Base-by-base conservation (phyloP, 2,329 filamentous ascomycete genomes). In the Neonectria sp. region DNA sequence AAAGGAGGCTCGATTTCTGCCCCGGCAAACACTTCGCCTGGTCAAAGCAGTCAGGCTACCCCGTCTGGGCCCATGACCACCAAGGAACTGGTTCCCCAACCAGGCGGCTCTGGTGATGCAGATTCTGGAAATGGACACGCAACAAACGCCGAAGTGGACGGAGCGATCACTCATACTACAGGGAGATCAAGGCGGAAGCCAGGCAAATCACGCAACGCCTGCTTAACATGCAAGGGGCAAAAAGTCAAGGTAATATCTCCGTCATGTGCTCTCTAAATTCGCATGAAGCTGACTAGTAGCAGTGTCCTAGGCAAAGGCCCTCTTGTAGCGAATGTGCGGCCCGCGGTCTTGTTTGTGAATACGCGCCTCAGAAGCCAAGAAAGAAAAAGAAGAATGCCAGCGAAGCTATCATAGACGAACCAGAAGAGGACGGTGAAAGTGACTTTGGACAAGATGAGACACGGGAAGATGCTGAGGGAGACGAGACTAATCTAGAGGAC, bases 231-330 rank as follows among this genome's bases (percentile, higher is more conserved):
- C 65, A 80, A 82, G 56, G 59, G 55, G 49, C 65, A 75, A 62
- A 85, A 76, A 68, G 71, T 76, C 43, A 85, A 84, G 79, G 84
- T 83, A 69, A 64, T 77, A 17, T 17, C 17, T 24, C n/a, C 7
- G 2, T 24, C 12, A 9, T 31, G 21, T 33, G 13, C 11, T 27
- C 33, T 25, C 8, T 4, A 15, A 43, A 11, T 4, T 21, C 13
- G 3, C 27, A 27, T 49, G 17, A 49, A 57, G 21, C 57, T 63
- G 48, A 67, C 17, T 9, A 3, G 5, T 13, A 27, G 15, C 25
- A 85, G 82, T 86, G 84, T 51, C 79, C 83, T 12, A 81, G 77
- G 53, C 79, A 80, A 48, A 79, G 76, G 45, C 84, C 84, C 4
- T 72, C 72, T 2, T 86, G 85, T 67, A 74, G 73, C 7, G 78